A percentile compares a stretch with the other conserved stretches of the same genome.
These are phyloP conservation scores for Leucaena leucocephala DNA, from an alignment of 306 rosid species.

Conservation along the genomic window DNA sequence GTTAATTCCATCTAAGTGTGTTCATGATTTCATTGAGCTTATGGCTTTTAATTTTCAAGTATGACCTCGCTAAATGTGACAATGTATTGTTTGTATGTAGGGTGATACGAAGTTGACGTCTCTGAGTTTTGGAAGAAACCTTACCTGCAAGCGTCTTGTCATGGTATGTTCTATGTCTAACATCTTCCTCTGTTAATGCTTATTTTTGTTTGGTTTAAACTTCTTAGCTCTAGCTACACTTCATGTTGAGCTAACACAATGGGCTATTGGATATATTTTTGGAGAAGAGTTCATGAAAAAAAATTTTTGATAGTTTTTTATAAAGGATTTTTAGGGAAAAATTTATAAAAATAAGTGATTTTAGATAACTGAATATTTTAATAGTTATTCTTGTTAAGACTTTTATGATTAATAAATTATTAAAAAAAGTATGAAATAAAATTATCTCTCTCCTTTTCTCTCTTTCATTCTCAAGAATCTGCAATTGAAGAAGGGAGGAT, in stretches of 20 bases:
- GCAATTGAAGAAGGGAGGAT: too few relatives aligned
- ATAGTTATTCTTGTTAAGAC: too few relatives aligned
- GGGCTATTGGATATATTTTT: too few relatives aligned
- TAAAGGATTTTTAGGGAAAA: too few relatives aligned
- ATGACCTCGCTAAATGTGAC: neutral
- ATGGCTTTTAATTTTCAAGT: conserved; percentile 2
- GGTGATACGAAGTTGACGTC: conserved; percentile 26
- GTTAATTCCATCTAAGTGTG: neutral
- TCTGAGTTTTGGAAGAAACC: conserved; percentile 27
- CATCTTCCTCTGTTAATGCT: neutral
- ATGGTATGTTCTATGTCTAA: conserved; percentile 41
- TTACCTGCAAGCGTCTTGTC: conserved; percentile 6
- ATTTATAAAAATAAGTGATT: too few relatives aligned
- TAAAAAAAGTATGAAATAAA: too few relatives aligned
- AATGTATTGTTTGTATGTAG: conserved; percentile 34
- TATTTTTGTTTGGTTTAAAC: neutral
- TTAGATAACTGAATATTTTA: too few relatives aligned
- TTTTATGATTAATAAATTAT: too few relatives aligned
- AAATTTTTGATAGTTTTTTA: too few relatives aligned
- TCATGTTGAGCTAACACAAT: conserved; percentile 14
- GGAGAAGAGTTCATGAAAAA: too few relatives aligned
- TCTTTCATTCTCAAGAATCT: too few relatives aligned
- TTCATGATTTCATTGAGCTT: neutral
- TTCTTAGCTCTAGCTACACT: neutral
- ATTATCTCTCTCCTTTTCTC: too few relatives aligned